These are phyloP conservation scores for Penicillium sp. DNA, from an alignment of 2,329 filamentous ascomycete species.

Conservation along the genomic window DNA sequence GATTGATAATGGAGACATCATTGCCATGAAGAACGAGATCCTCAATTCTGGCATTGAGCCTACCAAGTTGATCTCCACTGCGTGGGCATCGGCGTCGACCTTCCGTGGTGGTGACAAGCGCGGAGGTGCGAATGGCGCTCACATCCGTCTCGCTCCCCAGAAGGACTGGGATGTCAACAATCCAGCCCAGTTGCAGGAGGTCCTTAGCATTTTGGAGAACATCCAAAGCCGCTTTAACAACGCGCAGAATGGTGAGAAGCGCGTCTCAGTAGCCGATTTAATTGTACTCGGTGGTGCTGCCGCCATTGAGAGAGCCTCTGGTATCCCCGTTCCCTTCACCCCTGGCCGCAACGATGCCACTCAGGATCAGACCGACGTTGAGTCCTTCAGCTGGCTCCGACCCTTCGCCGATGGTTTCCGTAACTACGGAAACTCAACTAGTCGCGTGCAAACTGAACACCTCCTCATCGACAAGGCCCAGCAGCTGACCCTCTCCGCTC, in stretches of 20 bases:
- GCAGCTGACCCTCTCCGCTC: conserved; percentile 67
- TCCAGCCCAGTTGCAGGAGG: conserved; percentile 62
- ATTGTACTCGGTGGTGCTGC: conserved; percentile 73
- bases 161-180: conserved; percentile 74
- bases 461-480: conserved; percentile 70
- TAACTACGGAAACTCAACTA: conserved; percentile 67
- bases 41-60: conserved; percentile 61
- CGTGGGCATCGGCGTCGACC: conserved; percentile 69
- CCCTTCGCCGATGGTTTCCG: conserved; percentile 74
- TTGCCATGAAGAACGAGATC: conserved; percentile 67
- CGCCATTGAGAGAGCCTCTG: conserved; percentile 70
- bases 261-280: conserved; percentile 74
- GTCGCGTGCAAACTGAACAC: conserved; percentile 64
- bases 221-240: conserved; percentile 67
- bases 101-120: conserved; percentile 78
- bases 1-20: conserved; percentile 62
- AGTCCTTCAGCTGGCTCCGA: conserved; percentile 65
- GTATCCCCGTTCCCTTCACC: conserved; percentile 66
- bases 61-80: conserved; percentile 62
- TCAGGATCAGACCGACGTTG: conserved; percentile 68
- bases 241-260: conserved; percentile 56
- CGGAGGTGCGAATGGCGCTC: conserved; percentile 76
- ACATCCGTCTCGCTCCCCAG: conserved; percentile 71
- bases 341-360: conserved; percentile 71
- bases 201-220: conserved; percentile 60